Percentiles rank a stretch among this genome's conserved stretches.
phyloP scores from a whole-genome alignment of 2,329 filamentous ascomycete genomes.

The Sporothrix curviconia region DNA sequence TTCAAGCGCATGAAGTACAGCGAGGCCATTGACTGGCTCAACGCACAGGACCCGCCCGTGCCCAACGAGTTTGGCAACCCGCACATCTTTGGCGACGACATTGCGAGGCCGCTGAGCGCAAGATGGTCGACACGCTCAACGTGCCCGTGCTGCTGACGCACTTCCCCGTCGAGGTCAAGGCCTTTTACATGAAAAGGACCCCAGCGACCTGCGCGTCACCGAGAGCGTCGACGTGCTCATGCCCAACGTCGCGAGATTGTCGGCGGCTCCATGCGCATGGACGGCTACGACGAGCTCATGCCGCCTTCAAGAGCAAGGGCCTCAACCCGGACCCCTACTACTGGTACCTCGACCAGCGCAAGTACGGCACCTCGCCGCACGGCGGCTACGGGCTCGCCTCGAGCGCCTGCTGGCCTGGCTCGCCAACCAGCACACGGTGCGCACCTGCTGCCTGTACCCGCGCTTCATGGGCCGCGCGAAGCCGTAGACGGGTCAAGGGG shows the following conservation, averaged over 20 bases:
- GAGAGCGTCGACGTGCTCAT: conserved; percentile 80
- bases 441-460: conserved; percentile 67
- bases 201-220: conserved; percentile 71
- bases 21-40: conserved; percentile 91
- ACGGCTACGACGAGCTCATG: conserved; percentile 83
- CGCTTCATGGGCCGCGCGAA: conserved; percentile 77
- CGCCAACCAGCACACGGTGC: conserved; percentile 57
- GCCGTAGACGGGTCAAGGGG: conserved; percentile 41
- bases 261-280: conserved; percentile 93
- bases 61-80: conserved; percentile 86
- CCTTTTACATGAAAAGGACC: conserved; percentile 98
- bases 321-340: conserved; percentile 85
- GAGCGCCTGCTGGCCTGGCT: conserved; percentile 69
- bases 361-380: conserved; percentile 63
- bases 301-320: conserved; percentile 77
- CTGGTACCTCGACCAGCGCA: conserved; percentile 97
- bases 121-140: conserved; percentile 97
- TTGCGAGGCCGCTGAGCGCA: conserved; percentile 91
- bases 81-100: conserved; percentile 92
- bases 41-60: conserved; percentile 71
- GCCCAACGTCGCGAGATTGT: conserved; percentile 96
- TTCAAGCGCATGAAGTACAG: conserved; percentile 94
- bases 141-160: conserved; percentile 74
- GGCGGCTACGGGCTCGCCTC: conserved; percentile 51
- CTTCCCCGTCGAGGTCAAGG: conserved; percentile 96